These are phyloP conservation scores for Chiua virens DNA, from an alignment of 768 basidiomycete genomes.

Conservation along the genomic window DNA sequence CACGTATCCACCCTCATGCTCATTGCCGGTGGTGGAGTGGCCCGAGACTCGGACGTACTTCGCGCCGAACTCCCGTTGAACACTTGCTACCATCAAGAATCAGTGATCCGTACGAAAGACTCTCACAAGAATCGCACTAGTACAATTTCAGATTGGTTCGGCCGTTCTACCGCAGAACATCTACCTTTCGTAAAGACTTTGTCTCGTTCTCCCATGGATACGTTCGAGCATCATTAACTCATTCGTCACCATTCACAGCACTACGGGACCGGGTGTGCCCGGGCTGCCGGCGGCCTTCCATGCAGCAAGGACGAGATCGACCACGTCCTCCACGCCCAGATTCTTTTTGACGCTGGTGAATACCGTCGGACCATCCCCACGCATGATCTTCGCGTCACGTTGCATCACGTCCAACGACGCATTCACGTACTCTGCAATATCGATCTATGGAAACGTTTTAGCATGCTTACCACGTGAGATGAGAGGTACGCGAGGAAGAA, in stretches of 20 bases:
- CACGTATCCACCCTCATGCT: neutral
- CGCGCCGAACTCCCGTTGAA: too few species aligned
- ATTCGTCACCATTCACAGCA: conserved; percentile 17
- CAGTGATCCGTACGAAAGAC: too few species aligned
- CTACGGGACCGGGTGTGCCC: conserved; percentile 47
- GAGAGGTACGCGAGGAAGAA: neutral
- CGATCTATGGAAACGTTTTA: conserved; percentile 57
- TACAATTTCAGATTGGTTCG: conserved; percentile 4
- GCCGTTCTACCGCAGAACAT: conserved; percentile 2
- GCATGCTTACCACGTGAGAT: neutral
- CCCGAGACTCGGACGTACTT: too few species aligned
- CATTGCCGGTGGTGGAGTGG: neutral
- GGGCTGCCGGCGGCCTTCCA: conserved; percentile 84
- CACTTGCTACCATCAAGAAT: too few species aligned
- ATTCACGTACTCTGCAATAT: conserved; percentile 88
- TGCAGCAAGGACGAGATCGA: conserved; percentile 80
- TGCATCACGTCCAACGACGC: conserved; percentile 95
- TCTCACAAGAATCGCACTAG: neutral
- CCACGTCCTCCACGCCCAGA: conserved; percentile 79
- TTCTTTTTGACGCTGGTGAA: conserved; percentile 83
- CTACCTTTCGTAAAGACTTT: conserved; percentile 8
- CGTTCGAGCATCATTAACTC: neutral
- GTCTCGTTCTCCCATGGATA: neutral
- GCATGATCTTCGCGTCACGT: conserved; percentile 89
- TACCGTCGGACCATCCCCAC: conserved; percentile 90